These are phyloP conservation scores for Cryptosporidium ryanae DNA, from an alignment of 169 alveolate genomes.

Conservation along the genomic window DNA sequence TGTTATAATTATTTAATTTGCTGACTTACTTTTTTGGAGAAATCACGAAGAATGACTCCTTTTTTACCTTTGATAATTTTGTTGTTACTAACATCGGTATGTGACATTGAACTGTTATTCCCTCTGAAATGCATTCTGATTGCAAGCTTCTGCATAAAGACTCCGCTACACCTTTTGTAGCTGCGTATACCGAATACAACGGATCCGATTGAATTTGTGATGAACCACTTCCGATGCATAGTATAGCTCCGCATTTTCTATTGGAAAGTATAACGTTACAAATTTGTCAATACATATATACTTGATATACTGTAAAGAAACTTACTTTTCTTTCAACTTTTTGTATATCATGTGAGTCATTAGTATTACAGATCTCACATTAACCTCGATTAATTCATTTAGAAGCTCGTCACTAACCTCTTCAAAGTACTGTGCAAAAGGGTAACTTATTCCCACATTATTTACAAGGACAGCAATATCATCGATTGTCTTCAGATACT, in stretches of 20 bases:
- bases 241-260: conserved; percentile 75
- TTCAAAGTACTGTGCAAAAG: conserved; percentile 79
- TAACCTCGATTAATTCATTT: conserved; percentile 78
- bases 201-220: conserved; percentile 77
- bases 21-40: conserved; percentile 73
- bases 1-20: background rate
- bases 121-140: conserved; percentile 75
- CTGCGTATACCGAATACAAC: conserved; percentile 77
- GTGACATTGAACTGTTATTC: conserved; percentile 79
- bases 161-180: conserved; percentile 76
- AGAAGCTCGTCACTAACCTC: conserved; percentile 76
- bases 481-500: conserved; percentile 2
- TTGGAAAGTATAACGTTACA: background rate
- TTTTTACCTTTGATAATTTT: conserved; percentile 76
- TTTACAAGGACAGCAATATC: conserved; percentile 80
- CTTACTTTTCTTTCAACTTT: conserved; percentile 58
- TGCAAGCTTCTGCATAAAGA: conserved; percentile 75
- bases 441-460: conserved; percentile 83
- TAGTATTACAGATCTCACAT: conserved; percentile 75
- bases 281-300: background rate
- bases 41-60: conserved; percentile 77
- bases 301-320: background rate
- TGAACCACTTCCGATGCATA: conserved; percentile 78
- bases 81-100: conserved; percentile 78
- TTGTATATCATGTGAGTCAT: conserved; percentile 78